A percentile compares a stretch with the other conserved stretches of the same genome.
phyloP scores from a whole-genome alignment of 2,329 filamentous ascomycete genomes.

The Colletotrichum zoysiae region DNA sequence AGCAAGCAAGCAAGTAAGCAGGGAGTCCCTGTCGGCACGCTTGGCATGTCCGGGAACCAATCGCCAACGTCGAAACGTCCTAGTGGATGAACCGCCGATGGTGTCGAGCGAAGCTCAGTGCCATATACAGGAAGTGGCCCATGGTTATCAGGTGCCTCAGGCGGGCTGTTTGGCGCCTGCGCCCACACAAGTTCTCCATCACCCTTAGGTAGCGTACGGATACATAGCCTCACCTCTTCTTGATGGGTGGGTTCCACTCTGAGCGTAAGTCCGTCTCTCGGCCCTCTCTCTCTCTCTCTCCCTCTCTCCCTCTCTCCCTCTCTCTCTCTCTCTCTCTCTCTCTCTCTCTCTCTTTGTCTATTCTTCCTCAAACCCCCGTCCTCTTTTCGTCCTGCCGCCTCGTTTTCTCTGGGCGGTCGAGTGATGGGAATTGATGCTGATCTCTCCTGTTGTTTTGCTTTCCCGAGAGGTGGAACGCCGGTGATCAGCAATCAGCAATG shows the following conservation, averaged over 20 bases:
- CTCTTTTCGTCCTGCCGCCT: too few species aligned
- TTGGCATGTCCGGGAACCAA: slow-evolving; percentile 32
- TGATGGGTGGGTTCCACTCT: background rate
- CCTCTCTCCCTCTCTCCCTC: background rate
- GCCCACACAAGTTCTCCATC: background rate
- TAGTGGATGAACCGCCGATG: slow-evolving; percentile 27
- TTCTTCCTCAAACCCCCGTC: background rate
- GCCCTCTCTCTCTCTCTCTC: background rate
- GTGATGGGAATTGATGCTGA: background rate
- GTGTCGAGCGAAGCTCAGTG: slow-evolving; percentile 14
- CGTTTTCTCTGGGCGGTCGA: background rate
- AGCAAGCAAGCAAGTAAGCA: background rate
- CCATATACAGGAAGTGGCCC: slow-evolving; percentile 26
- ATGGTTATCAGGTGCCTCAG: slow-evolving; percentile 33
- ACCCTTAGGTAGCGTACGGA: too few species aligned
- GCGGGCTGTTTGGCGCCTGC: slow-evolving; percentile 1
- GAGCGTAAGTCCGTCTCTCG: background rate
- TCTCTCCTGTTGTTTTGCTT: background rate
- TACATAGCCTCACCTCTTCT: background rate
- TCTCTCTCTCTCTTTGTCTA: background rate
- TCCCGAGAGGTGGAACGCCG: background rate
- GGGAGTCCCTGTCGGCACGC: slow-evolving; percentile 23
- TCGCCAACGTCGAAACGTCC: slow-evolving; percentile 31
- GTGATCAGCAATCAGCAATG: slow-evolving; percentile 12
- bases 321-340: too few species aligned